Evolutionary conservation across 2,329 filamentous ascomycete species (phyloP).

Genomic region (Leptodontidium sp.): DNA sequence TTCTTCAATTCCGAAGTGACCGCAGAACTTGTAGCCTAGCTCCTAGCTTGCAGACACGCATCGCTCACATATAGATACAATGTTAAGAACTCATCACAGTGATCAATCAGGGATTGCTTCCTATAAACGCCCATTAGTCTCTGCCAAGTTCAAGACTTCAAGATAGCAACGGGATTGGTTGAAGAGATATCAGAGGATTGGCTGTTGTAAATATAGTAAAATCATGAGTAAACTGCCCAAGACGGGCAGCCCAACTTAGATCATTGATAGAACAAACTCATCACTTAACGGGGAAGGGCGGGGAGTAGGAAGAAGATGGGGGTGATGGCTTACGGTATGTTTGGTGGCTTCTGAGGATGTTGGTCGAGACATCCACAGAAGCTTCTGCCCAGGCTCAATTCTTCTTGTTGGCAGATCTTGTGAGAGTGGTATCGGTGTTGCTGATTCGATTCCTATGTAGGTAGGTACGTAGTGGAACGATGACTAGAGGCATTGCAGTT

Average conservation of each 20-base stretch:
- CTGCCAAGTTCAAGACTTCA: slow-evolving; percentile 1
- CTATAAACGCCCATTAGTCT: slow-evolving; percentile 54
- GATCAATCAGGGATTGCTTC: slow-evolving; percentile 66
- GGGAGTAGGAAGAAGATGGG: neutral
- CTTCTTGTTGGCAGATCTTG: neutral
- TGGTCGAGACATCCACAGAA: neutral
- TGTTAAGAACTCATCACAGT: neutral
- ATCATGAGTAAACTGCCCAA: slow-evolving; percentile 43
- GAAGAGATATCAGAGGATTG: slow-evolving; percentile 44
- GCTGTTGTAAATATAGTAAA: slow-evolving; percentile 43
- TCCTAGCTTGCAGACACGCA: neutral
- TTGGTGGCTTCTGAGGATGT: neutral
- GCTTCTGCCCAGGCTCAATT: neutral
- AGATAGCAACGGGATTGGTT: neutral
- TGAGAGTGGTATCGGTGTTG: neutral
- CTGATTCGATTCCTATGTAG: neutral
- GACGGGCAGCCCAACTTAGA: slow-evolving; percentile 45
- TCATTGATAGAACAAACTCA: slow-evolving; percentile 45
- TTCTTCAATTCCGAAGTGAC: neutral
- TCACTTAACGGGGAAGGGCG: slow-evolving; percentile 13
- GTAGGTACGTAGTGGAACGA: neutral
- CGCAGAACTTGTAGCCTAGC: too few species aligned
- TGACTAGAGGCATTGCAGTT: neutral
- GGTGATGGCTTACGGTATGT: slow-evolving; percentile 10
- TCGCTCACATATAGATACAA: neutral